Evolutionary conservation across 371 early-diverging fungal species (phyloP).

Genomic region (Catenaria anguillulae): DNA sequence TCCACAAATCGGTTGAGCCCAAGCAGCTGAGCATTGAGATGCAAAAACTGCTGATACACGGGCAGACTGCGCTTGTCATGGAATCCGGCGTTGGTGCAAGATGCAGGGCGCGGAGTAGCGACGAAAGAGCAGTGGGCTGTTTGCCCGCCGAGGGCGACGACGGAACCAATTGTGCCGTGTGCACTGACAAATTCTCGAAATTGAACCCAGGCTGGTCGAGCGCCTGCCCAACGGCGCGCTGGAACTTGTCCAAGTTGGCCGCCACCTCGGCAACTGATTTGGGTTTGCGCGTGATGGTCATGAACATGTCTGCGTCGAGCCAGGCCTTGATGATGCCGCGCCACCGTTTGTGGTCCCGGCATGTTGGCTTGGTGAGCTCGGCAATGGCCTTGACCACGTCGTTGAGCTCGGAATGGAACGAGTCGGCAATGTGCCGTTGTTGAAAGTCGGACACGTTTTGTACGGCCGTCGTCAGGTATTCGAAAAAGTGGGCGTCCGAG

Average conservation of each 20-base stretch:
- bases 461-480: constrained; percentile 2
- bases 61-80: neutral
- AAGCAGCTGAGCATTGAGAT: constrained; percentile 8
- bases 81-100: neutral
- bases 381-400: neutral
- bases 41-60: constrained; percentile 2
- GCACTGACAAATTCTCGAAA: neutral
- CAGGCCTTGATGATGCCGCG: neutral
- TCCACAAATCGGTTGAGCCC: constrained; percentile 11
- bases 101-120: neutral
- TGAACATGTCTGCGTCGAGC: neutral
- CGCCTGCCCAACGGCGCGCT: neutral
- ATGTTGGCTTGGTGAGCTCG: neutral
- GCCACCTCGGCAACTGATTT: neutral
- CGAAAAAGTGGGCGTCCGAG: constrained; percentile 6
- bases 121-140: neutral
- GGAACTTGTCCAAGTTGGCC: neutral
- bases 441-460: constrained; percentile 6
- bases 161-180: neutral
- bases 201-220: neutral
- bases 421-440: neutral
- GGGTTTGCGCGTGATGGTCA: neutral
- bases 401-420: neutral
- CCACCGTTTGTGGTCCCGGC: neutral
- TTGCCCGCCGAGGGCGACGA: neutral